A percentile compares a stretch with the other conserved stretches of the same genome.
Evolutionary conservation across 129 eudicot species (phyloP).

Genomic region (Chrysanthemum seticuspe): DNA sequence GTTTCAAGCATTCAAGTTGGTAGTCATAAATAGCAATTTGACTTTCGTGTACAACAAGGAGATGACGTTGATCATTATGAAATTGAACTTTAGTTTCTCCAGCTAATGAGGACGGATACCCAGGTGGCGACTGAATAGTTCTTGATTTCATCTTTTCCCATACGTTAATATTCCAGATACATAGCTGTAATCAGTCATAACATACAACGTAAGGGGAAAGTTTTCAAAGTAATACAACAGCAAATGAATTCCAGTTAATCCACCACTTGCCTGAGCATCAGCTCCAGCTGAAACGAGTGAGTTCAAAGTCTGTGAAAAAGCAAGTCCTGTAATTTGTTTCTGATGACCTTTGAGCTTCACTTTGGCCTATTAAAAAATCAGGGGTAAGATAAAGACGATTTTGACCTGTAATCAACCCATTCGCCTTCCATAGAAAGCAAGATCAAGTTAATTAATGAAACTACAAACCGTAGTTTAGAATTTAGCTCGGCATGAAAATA

Average conservation of each 20-base stretch:
- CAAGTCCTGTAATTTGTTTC: constrained; percentile 75
- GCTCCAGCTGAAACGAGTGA: constrained; percentile 74
- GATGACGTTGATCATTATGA: constrained; percentile 71
- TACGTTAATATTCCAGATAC: constrained; percentile 68
- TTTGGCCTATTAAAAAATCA: constrained; percentile 50
- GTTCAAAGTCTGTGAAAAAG: constrained; percentile 66
- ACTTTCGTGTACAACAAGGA: constrained; percentile 78
- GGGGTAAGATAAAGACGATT: background rate
- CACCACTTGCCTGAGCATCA: constrained; percentile 73
- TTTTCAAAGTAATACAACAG: background rate
- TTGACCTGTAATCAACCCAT: background rate
- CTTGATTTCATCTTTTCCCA: constrained; percentile 81
- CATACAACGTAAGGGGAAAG: background rate
- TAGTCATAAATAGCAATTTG: constrained; percentile 69
- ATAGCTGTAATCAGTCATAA: constrained; percentile 40
- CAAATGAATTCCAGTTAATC: background rate
- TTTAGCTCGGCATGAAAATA: too few relatives aligned
- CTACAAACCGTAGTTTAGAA: too few relatives aligned
- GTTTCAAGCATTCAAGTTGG: constrained; percentile 68
- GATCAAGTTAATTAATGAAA: too few relatives aligned
- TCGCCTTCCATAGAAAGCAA: too few relatives aligned
- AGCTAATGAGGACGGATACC: constrained; percentile 45
- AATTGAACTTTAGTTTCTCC: constrained; percentile 84
- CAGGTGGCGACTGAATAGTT: constrained; percentile 64
- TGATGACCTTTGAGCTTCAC: constrained; percentile 75